Conservation (phyloP, 345 rosid species). For the Tarenaya hassleriana region DNA sequence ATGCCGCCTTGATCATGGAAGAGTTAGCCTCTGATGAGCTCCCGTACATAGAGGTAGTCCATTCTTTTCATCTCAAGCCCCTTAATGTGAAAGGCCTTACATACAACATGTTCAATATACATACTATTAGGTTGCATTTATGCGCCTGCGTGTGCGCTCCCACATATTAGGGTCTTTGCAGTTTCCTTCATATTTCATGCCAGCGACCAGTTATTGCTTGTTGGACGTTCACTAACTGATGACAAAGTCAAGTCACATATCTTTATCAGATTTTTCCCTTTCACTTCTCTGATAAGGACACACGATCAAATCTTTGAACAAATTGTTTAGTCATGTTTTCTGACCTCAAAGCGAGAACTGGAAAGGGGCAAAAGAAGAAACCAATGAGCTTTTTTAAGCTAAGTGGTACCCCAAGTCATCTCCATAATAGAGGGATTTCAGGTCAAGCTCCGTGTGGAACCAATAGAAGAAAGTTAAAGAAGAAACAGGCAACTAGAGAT, state of each 20-base stretch:
- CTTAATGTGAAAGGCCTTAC: conserved; percentile 6
- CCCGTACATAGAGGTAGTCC: conserved; percentile 79
- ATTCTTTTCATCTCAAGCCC: neutral
- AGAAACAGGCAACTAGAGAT: conserved; percentile 13
- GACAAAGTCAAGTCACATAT: conserved; percentile 1
- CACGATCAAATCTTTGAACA: conserved; percentile 13
- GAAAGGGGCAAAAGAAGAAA: neutral
- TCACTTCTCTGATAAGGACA: conserved; percentile 18
- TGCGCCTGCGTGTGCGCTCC: too few relatives aligned
- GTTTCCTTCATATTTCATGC: neutral
- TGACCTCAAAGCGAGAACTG: too few relatives aligned
- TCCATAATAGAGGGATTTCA: neutral
- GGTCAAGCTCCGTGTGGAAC: neutral
- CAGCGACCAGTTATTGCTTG: conserved; percentile 15
- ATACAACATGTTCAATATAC: conserved; percentile 10
- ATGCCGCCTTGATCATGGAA: conserved; percentile 96
- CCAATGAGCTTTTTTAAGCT: conserved; percentile 19
- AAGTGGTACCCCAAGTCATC: conserved; percentile 20
- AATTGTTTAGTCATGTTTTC: too few relatives aligned
- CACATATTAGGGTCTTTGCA: too few relatives aligned
- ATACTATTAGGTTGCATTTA: neutral
- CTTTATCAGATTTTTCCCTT: conserved; percentile 1
- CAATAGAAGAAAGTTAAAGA: conserved; percentile 3
- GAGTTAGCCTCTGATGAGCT: conserved; percentile 72
- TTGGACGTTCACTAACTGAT: conserved; percentile 19